Base-by-base conservation (phyloP, 2,329 filamentous ascomycete species). In the Alternaria alternata region DNA sequence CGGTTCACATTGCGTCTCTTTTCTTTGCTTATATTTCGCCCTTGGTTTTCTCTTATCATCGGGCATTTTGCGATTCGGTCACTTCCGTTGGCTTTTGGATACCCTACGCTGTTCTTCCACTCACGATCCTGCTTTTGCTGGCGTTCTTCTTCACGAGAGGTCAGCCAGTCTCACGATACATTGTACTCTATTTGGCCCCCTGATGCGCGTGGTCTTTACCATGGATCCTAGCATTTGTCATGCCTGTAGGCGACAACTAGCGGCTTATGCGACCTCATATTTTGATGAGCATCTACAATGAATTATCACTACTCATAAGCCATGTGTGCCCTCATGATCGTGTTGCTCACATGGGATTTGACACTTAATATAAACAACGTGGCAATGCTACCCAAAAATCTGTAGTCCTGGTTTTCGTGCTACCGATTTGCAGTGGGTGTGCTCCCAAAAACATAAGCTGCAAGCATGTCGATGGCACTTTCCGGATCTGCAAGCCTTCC, bases 41-140 rank as follows among this genome's bases (percentile, higher is more conserved):
- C 7, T 38, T 30, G 30, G 52, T 26, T 32, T 54, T 62, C 22
- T 32, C 44, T 14, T 46, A 32, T 39, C 39, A 32, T 48, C 47
- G 34, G 42, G 38, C 42, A 39, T 55, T 59, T 39, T 49, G 47
- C 56, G 51, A 46, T 59, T 48, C 36, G 52, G 59, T 51, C 56
- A 54, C 42, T 48, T 48, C 51, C 44, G 20, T 55, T 59, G 59
- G 51, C 58, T 59, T 47, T 62, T 65, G 68, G 68, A 71, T 72
- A 72, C 68, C 69, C 69, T 61, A 52, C 57, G 63, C 44, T 51
- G 18, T 60, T 34, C 32, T 62, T 49, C 56, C 47, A 42, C 56
- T 65, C 52, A 49, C 38, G 46, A 32, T 44, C 54, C 26, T 34
- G 20, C 18, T 39, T 26, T 41, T 56, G 44, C 28, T 48, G 51